Evolutionary conservation across 2,329 filamentous ascomycete species (phyloP), one percentile per base, ranked within the genome.

Genomic region (Cladophialophora chaetospira): DNA sequence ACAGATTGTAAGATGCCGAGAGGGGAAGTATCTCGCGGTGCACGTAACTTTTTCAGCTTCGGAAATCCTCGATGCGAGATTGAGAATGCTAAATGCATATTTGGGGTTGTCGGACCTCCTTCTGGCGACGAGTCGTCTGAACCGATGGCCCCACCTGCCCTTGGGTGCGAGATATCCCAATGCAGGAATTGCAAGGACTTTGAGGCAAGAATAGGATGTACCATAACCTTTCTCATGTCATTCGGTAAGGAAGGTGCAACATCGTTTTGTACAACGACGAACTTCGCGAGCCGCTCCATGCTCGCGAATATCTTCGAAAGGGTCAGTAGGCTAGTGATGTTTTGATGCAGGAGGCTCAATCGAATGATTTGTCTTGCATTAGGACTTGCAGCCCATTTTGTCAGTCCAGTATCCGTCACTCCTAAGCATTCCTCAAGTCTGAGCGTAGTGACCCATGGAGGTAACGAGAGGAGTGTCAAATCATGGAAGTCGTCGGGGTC

Each of bases 101-200:
- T 65, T 10, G 62, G 53, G 15, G 53, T 61, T 28, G 29, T 40
- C 2, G 3, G 11, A 23, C n/a, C 15, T 10, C 25, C 26, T 5
- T 17, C 33, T 35, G 19, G 4, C 31, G 3, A 2, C 10, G 15
- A 25, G 23, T 23, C n/a, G 44, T 35, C n/a, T 13, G 19, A n/a
- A 4, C 28, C 44, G 3, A 15, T 5, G 31, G 21, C 19, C 5
- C 10, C 44, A 17, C 36, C 38, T 26, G 15, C 28, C 28, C 21
- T 75, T 74, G 1, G 80, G 78, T 4, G 72, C 71, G 62, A 91
- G 88, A 77, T 66, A 63, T 85, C 82, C 82, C 82, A 85, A 64
- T 86, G 82, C 2, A 86, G 68, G 58, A 75, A 77, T 52, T 72
- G 71, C 9, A 85, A 70, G n/a, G 69, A 75, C 2, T 70, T 67